A percentile compares a stretch with the other conserved stretches of the same genome.
Conservation (phyloP, 768 basidiomycete genomes). For the Mycena galopus region DNA sequence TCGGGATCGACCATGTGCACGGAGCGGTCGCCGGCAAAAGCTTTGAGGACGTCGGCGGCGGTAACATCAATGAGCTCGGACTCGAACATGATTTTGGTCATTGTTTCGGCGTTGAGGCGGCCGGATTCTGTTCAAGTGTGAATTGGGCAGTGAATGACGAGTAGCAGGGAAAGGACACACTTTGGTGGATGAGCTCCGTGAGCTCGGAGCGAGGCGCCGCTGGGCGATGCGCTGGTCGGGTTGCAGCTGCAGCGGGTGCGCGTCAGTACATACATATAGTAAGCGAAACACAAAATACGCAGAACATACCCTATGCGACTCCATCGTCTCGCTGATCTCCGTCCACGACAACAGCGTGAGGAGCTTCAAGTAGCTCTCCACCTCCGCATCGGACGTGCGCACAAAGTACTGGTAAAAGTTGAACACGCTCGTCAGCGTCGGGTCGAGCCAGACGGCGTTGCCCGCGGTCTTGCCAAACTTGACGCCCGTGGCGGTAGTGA, state of each 20-base stretch:
- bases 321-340: conserved; percentile 69
- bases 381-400: conserved; percentile 83
- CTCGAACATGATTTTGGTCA: conserved; percentile 60
- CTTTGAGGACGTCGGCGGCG: conserved; percentile 68
- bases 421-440: conserved; percentile 81
- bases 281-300: background rate
- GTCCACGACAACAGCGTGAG: conserved; percentile 81
- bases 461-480: conserved; percentile 99
- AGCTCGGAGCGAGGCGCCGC: conserved; percentile 64
- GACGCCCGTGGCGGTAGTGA: conserved; percentile 89
- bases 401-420: conserved; percentile 99
- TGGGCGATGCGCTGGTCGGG: conserved; percentile 64
- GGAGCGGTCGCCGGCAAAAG: conserved; percentile 76
- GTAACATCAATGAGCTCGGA: conserved; percentile 60
- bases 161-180: conserved; percentile 39
- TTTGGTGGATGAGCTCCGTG: conserved; percentile 64
- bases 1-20: conserved; percentile 64
- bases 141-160: background rate
- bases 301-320: conserved; percentile 69
- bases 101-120: conserved; percentile 54
- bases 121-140: conserved; percentile 50
- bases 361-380: conserved; percentile 82
- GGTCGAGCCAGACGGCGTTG: conserved; percentile 94
- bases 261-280: background rate
- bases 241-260: conserved; percentile 43